Base-by-base conservation (phyloP, 129 eudicot species). In the Calendula officinalis region DNA sequence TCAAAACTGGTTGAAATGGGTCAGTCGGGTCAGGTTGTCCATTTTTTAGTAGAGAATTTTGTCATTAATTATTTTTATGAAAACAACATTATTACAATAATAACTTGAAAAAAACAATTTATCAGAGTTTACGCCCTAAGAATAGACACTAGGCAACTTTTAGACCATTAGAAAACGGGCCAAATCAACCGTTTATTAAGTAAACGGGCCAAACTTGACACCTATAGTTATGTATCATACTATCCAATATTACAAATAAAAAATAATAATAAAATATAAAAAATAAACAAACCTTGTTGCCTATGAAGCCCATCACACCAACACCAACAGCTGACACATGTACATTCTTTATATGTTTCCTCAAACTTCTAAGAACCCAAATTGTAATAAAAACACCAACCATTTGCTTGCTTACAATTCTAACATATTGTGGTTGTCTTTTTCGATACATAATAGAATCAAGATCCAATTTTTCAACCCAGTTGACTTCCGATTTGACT, bases 401-500 rank as follows among this genome's bases (percentile, higher is more conserved):
- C 97, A 91, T 91, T 80, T 91, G 97, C 88, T 87, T 91, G 82
- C 97, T 91, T 48, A 87, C 81, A 33, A 91, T 91, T 81, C 97
- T 84, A 47, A 87, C 96, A 84, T 87, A 91, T 58, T 78, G 71
- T 0, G 90, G 60, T 62, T 68, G 78, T 70, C 88, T 74, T 59
- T 86, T 87, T 78, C 68, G 74, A 51, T 80, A 50, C 55, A 87
- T 75, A 22, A 84, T 75, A n/a, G 86, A 66, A 40, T 91, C 90
- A 74, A 80, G 85, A 81, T 91, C 88, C 48, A 87, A 71, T 57
- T 78, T 87, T 8, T 78, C 72, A 60, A 78, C 77, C 45, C 74
- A 45, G 45, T 78, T 64, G 62, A 62, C 71, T 38, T 68, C 82
- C 35, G 81, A 53, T 71, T 47, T 49, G 63, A 73, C 58, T 68